These are phyloP conservation scores for Taphrina deformans DNA, from an alignment of 1,139 yeast species.

Conservation along the genomic window DNA sequence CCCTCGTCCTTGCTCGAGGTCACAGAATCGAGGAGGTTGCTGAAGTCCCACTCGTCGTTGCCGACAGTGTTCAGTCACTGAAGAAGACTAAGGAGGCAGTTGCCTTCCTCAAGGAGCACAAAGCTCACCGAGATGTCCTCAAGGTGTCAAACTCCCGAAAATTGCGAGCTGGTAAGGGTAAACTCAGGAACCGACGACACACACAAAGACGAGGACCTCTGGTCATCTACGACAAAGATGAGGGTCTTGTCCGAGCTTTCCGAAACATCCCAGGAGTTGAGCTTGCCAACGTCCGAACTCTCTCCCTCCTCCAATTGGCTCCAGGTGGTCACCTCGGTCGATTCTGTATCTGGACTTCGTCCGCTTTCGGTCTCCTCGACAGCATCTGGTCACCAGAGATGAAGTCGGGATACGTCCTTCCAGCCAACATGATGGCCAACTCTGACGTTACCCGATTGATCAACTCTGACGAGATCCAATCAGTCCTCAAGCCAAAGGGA, in stretches of 20 bases:
- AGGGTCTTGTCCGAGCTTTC: slow-evolving; percentile 97
- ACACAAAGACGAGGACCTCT: slow-evolving; percentile 99
- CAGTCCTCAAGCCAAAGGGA: slow-evolving; percentile 96
- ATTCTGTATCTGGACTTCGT: slow-evolving; percentile 99
- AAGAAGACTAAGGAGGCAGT: slow-evolving; percentile 98
- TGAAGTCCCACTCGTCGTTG: slow-evolving; percentile 97
- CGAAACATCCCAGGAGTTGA: slow-evolving; percentile 99
- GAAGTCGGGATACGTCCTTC: slow-evolving; percentile 89
- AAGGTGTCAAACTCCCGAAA: slow-evolving; percentile 98
- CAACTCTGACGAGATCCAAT: slow-evolving; percentile 98
- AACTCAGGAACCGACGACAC: slow-evolving; percentile 99
- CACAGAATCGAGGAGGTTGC: slow-evolving; percentile 99
- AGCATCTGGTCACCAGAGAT: slow-evolving; percentile 87
- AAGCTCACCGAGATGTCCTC: slow-evolving; percentile 98
- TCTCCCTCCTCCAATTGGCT: slow-evolving; percentile 97
- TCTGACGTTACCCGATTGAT: slow-evolving; percentile 95
- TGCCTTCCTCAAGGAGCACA: slow-evolving; percentile 96
- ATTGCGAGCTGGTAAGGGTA: slow-evolving; percentile 99
- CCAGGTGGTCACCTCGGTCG: slow-evolving; percentile 99
- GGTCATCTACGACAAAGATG: slow-evolving; percentile 92
- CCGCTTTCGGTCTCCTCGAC: slow-evolving; percentile 96
- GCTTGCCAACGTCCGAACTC: slow-evolving; percentile 87
- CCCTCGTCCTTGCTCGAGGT: slow-evolving; percentile 99
- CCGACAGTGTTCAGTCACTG: slow-evolving; percentile 89
- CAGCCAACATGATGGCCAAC: slow-evolving; percentile 91